Base-by-base conservation (phyloP, 2,329 filamentous ascomycete species). In the Fusarium camptoceras region DNA sequence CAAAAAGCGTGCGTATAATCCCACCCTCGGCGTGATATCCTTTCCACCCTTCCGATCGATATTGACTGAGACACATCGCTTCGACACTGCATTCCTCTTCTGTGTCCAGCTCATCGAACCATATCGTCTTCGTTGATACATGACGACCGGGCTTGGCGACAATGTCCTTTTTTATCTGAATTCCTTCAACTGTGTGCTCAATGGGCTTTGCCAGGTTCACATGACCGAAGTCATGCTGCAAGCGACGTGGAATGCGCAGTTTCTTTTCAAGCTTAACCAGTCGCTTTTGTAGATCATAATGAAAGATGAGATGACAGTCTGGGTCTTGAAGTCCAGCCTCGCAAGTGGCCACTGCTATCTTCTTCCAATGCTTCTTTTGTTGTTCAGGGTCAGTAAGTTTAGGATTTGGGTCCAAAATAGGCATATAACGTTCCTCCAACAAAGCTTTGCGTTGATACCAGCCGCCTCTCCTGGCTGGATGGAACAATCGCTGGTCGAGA, bases 391-490 rank as follows among this genome's bases (percentile, higher is more conserved):
- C 78, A 6, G 75, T 61, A 8, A 78, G 80, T 4, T 73, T 72
- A 0, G 80, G 79, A 4, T 78, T 79, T 0, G 86, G 82, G 30
- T 83, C 85, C 8, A 92, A 77, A 7, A 86, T 83, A 75, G 89
- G 86, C 92, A 98, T 94, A 79, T 99, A 98, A 77, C 97, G 94
- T 78, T 99, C 96, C 81, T 99, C 96, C 3, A 99, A 80, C 2
- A 99, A 83, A 2, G 95, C 96, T 80, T 97, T 97, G 22, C 96
- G 92, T 76, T 98, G 94, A 77, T 98, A 98, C 96, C 96, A 99
- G 1, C 90, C 89, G 1, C 96, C 96, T 43, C 96, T 88, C 28
- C 94, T 88, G 3, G 94, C 89, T 44, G 92, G 86, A 74, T 98
- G 94, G 74, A 98, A 98, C 0, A 98, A 85, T 7, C 87, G 87